phyloP scores from a whole-genome alignment of 2,329 filamentous ascomycete species.

The Sporothrix variecibatus region DNA sequence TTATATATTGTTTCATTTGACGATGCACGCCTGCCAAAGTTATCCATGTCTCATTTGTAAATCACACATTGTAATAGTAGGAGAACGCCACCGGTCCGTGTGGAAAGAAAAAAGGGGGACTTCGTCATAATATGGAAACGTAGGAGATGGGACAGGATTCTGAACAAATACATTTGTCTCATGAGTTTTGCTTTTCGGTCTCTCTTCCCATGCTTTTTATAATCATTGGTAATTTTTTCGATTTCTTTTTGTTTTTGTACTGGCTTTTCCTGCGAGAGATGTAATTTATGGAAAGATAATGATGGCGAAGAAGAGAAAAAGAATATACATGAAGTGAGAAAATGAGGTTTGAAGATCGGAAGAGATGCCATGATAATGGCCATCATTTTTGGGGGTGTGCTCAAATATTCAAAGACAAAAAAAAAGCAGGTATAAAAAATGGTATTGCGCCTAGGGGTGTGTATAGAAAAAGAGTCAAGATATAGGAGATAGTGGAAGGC shows the following conservation, averaged over 20 bases:
- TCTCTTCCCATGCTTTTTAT: not conserved
- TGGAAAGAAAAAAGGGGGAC: not conserved
- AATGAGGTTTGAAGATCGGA: not conserved
- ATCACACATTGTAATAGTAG: not conserved
- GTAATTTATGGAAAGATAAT: not conserved
- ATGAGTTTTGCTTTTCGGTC: not conserved
- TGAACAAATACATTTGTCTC: not conserved
- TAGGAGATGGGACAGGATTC: not conserved
- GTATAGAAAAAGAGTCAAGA: not conserved
- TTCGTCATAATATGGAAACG: not conserved
- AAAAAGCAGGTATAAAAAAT: not conserved
- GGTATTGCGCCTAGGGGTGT: slow-evolving; percentile 14
- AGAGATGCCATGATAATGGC: not conserved
- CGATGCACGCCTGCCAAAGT: not conserved
- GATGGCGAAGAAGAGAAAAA: not conserved
- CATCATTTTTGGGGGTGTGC: not conserved
- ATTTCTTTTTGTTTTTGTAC: slow-evolving; percentile 12
- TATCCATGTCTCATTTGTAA: not conserved
- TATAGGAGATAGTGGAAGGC: not conserved
- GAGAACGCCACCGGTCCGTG: not conserved
- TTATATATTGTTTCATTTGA: not conserved
- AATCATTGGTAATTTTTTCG: not conserved
- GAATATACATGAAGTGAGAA: slow-evolving; percentile 15
- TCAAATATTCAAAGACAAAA: slow-evolving; percentile 7
- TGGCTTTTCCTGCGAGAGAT: not conserved